Conservation (phyloP, 2,329 filamentous ascomycete genomes). For the Colletotrichum lini region DNA sequence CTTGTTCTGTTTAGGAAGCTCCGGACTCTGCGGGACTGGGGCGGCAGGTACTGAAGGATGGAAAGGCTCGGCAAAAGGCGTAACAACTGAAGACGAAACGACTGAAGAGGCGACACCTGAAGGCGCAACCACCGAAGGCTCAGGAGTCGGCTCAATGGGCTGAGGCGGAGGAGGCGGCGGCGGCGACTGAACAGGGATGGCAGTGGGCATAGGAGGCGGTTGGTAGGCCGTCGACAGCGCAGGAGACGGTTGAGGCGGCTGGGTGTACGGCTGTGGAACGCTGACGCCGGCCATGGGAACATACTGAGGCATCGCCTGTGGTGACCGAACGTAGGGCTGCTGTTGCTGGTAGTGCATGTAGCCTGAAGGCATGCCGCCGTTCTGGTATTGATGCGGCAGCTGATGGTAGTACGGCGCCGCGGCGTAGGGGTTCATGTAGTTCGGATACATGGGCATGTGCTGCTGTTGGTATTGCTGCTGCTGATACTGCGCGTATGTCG, state of each 20-base stretch:
- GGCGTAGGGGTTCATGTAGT: conserved; percentile 66
- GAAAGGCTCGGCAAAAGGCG: conserved; percentile 31
- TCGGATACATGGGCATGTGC: conserved; percentile 60
- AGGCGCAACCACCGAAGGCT: conserved; percentile 37
- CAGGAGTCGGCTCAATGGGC: conserved; percentile 33
- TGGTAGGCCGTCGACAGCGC: conserved; percentile 71
- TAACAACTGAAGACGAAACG: conserved; percentile 22
- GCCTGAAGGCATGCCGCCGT: conserved; percentile 60
- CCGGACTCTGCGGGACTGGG: conserved; percentile 22
- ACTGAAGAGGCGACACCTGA: conserved; percentile 20
- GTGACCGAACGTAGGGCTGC: conserved; percentile 61
- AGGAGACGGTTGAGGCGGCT: conserved; percentile 66
- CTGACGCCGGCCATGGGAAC: conserved; percentile 65
- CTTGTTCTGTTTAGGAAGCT: conserved; percentile 41
- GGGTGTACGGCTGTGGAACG: conserved; percentile 62
- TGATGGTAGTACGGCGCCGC: conserved; percentile 63
- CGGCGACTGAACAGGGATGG: conserved; percentile 64
- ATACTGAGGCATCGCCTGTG: conserved; percentile 69
- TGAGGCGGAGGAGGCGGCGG: conserved; percentile 48
- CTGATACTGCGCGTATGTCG: conserved; percentile 51
- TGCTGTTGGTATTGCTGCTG: conserved; percentile 45
- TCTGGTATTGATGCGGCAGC: conserved; percentile 73
- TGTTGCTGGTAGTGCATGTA: conserved; percentile 64
- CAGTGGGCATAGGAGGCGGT: conserved; percentile 61
- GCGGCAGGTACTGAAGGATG: conserved; percentile 21